These are phyloP conservation scores for Xylaria digitata DNA, from an alignment of 2,329 filamentous ascomycete genomes.

Conservation along the genomic window DNA sequence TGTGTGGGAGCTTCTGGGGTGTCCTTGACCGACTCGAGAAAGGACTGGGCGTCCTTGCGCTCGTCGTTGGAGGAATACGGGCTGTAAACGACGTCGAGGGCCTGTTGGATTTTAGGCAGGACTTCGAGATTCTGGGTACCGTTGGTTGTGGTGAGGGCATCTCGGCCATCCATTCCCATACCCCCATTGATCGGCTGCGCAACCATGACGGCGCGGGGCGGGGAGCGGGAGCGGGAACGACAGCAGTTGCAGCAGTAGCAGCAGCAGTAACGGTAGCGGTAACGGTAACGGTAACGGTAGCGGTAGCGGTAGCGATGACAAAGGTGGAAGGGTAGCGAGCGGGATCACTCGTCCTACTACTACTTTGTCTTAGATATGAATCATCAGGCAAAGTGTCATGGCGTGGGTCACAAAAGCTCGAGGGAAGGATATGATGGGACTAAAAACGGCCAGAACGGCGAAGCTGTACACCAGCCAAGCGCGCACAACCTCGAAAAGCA, in stretches of 20 bases:
- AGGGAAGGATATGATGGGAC: constrained; percentile 1
- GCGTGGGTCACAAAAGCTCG: constrained; percentile 19
- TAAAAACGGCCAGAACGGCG: background rate
- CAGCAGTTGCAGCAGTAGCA: background rate
- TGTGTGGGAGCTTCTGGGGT: constrained; percentile 82
- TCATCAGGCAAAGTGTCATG: constrained; percentile 42
- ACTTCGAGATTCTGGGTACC: constrained; percentile 51
- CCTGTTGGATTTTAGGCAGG: constrained; percentile 79
- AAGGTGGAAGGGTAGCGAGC: constrained; percentile 45
- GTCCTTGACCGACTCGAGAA: constrained; percentile 86
- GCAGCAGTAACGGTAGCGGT: background rate
- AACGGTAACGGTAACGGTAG: constrained; percentile 33
- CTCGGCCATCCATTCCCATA: constrained; percentile 51
- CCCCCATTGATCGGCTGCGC: constrained; percentile 46
- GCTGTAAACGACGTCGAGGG: constrained; percentile 88
- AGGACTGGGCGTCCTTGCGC: constrained; percentile 83
- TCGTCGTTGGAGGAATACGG: constrained; percentile 82
- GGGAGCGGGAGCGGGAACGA: constrained; percentile 7
- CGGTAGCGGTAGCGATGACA: constrained; percentile 35
- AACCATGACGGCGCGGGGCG: constrained; percentile 42
- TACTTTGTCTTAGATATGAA: constrained; percentile 44
- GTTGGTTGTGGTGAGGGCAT: constrained; percentile 52
- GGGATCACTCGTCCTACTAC: constrained; percentile 42
- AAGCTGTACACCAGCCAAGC: background rate
- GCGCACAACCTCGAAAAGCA: background rate